These are phyloP conservation scores for Andrographis paniculata DNA, from an alignment of 305 asterid genomes.

Conservation along the genomic window DNA sequence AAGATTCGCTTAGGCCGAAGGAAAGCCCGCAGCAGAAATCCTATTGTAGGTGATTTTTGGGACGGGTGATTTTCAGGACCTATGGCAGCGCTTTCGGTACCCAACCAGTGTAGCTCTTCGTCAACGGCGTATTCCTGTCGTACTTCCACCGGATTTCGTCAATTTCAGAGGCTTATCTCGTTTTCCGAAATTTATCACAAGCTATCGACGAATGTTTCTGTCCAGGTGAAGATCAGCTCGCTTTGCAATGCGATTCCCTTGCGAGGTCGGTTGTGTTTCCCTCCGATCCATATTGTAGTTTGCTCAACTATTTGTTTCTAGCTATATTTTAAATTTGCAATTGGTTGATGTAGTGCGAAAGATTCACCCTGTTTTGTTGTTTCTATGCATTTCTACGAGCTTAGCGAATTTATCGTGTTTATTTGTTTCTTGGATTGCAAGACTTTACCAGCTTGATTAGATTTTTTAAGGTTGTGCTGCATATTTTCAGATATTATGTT, in stretches of 20 bases:
- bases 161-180: slow-evolving; percentile 19
- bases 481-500: no score
- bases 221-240: slow-evolving; percentile 38
- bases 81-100: slow-evolving; percentile 50
- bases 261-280: slow-evolving; percentile 60
- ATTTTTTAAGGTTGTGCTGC: no score
- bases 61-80: no score
- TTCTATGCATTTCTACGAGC: slow-evolving; percentile 1
- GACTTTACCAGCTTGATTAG: neutral
- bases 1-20: no score
- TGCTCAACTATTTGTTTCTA: neutral
- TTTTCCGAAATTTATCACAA: slow-evolving; percentile 27
- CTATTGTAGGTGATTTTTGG: no score
- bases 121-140: slow-evolving; percentile 36
- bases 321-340: neutral
- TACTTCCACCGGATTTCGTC: slow-evolving; percentile 33
- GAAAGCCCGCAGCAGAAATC: no score
- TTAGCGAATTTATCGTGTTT: slow-evolving; percentile 7
- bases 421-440: neutral
- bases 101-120: slow-evolving; percentile 34
- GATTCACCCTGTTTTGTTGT: neutral
- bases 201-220: slow-evolving; percentile 28
- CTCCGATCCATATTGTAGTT: slow-evolving; percentile 1
- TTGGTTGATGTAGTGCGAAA: slow-evolving; percentile 4
- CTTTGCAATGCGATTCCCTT: slow-evolving; percentile 39